phyloP scores from a whole-genome alignment of 192 early-diverging fungal species.

The Fimicolochytrium jonesii region DNA sequence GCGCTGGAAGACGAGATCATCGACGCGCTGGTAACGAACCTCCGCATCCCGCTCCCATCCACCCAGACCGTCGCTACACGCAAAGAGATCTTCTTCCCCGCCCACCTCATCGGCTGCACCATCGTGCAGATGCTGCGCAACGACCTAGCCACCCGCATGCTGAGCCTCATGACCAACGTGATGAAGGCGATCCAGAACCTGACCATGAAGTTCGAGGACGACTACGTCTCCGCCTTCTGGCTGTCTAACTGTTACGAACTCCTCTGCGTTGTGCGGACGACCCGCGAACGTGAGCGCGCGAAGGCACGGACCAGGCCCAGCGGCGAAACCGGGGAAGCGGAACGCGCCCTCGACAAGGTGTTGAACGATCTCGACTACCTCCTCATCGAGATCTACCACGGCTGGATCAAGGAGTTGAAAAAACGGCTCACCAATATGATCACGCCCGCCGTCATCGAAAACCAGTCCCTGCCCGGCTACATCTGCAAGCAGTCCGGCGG shows the following conservation, averaged over 20 bases:
- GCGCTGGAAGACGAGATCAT: slow-evolving; percentile 74
- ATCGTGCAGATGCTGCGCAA: slow-evolving; percentile 83
- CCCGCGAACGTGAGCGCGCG: slow-evolving; percentile 42
- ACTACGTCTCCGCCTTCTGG: slow-evolving; percentile 93
- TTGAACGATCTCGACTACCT: slow-evolving; percentile 88
- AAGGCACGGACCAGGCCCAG: not conserved
- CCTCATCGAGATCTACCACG: slow-evolving; percentile 93
- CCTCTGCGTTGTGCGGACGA: slow-evolving; percentile 79
- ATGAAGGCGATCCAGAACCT: slow-evolving; percentile 62
- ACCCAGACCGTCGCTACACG: slow-evolving; percentile 67
- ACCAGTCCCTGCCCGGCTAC: slow-evolving; percentile 91
- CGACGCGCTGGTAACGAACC: slow-evolving; percentile 79
- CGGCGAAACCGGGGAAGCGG: slow-evolving; percentile 47
- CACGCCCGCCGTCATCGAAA: slow-evolving; percentile 94
- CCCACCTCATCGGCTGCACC: slow-evolving; percentile 83
- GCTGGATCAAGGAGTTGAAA: slow-evolving; percentile 97
- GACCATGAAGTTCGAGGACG: slow-evolving; percentile 70
- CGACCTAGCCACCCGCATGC: slow-evolving; percentile 77
- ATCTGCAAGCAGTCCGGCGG: slow-evolving; percentile 84
- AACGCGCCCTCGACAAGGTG: slow-evolving; percentile 78
- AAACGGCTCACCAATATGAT: slow-evolving; percentile 92
- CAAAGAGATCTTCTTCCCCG: slow-evolving; percentile 93
- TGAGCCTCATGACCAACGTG: slow-evolving; percentile 78
- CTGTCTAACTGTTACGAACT: slow-evolving; percentile 95
- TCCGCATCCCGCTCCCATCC: slow-evolving; percentile 85